Evolutionary conservation across 306 rosid species (phyloP), one percentile per base, ranked within the genome.

Genomic region (Rosa multiflora): DNA sequence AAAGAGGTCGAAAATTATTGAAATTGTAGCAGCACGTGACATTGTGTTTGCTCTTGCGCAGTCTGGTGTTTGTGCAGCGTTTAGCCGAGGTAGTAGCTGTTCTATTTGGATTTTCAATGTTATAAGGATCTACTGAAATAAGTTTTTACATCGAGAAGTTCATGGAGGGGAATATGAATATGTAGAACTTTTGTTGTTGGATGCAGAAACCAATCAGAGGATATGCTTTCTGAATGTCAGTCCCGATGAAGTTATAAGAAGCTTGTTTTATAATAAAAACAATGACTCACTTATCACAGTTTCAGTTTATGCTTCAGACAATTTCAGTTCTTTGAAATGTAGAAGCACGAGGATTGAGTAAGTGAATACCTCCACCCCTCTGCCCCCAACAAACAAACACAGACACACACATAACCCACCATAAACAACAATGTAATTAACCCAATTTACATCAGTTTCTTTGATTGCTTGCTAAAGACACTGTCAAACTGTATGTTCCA

Each of bases 251-350:
- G 97, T 93, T 56, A 93, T 93, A 49, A 88, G 98, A 44, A 93
- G 98, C 78, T 88, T 93, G 83, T 93, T 93, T 87, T 93, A 91
- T 78, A 93, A 93, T 72, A 93, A 91, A 84, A 93, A 93, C 90
- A 93, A 93, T 46, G 97, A 93, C 58, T 93, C 98, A 14, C 97
- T 93, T 73, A 93, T 93, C 81, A 93, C 95, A 0, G 98, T 93
- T 74, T 93, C 98, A 1, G 98, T 93, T 78, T 93, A 91, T 89
- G 98, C 98, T 55, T 91, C 95, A 37, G 98, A 93, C 86, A 93
- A 89, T 76, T 93, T 91, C 97, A 88, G 97, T 84, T 93, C 97
- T 68, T 85, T 93, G 89, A 93, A 91, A 84, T 93, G 98, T 83
- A 86, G 98, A 88, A 88, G 93, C 76, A 93, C 97, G 9, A 88